Evolutionary conservation across 495 filamentous ascomycete genomes (phyloP), one percentile per base, ranked within the genome.

Genomic region (Xylaria curta): DNA sequence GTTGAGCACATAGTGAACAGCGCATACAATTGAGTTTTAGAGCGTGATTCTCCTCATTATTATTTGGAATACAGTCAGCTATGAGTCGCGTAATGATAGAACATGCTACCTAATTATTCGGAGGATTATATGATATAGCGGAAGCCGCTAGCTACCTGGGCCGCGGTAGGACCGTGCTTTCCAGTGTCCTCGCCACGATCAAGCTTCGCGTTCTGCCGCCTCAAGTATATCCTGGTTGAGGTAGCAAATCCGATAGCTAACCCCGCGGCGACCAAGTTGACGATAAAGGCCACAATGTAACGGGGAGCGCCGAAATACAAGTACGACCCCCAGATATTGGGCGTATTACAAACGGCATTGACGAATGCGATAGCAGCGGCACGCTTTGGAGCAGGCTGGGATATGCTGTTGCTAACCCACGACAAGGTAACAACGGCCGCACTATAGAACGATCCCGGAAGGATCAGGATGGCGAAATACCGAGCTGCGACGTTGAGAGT

Each of bases 311-410:
- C 72, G 28, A 80, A 82, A 51, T 82, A 83, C 21, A 84, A 68
- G 58, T 84, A 84, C 1, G 76, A 79, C 3, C 78, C 74, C 80
- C 81, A 83, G 62, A 84, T 82, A 66, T 83, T 83, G 13, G 78
- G 76, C 19, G 80, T 82, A 31, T 79, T 79, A 64, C 79, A 79
- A 46, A 76, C 63, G 33, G 69, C 60, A 62, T 76, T 76, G 61
- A 74, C 71, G 2, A 76, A 44, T 13, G 72, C 75, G 31, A 72
- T 72, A 21, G 75, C 75, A 8, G 75, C 72, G 8, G 75, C 75
- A 12, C 70, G 56, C 69, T 76, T 76, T 15, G 67, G 66, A 15
- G 62, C 36, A 6, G 73, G 73, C 15, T 72, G 72, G 21, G 73
- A 66, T 17, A 74, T 51, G 24, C 56, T 72, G 53, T 62, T 70